phyloP scores from a whole-genome alignment of 176 grass and related monocot species.

The Hordeum marinum region DNA sequence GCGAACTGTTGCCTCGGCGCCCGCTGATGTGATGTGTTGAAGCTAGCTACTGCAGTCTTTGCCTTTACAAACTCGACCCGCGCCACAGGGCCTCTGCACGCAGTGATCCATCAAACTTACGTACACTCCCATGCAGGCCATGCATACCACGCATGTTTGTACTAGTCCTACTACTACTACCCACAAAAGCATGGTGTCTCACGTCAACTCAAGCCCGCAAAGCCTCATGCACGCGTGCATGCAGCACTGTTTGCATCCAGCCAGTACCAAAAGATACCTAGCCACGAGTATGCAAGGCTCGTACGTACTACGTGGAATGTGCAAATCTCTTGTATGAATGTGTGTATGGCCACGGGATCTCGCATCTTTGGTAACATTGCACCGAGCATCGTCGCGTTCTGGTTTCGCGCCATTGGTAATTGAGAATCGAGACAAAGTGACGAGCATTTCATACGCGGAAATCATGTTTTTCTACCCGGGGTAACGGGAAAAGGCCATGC shows the following conservation, averaged over 20 bases:
- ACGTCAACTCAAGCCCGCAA: slow-evolving; percentile 16
- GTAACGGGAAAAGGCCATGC: background rate
- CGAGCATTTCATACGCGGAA: background rate
- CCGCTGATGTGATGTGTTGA: background rate
- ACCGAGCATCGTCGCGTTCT: background rate
- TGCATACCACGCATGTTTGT: background rate
- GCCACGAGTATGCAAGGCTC: background rate
- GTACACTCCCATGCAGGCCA: background rate
- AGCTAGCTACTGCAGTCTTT: background rate
- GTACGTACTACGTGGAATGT: background rate
- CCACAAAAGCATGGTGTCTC: slow-evolving; percentile 4
- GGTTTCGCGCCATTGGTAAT: background rate
- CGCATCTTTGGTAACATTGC: background rate
- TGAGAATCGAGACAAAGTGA: background rate
- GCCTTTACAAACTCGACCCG: background rate
- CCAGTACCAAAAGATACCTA: background rate
- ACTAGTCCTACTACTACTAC: background rate
- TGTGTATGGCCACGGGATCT: background rate
- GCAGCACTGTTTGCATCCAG: background rate
- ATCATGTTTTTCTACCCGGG: background rate
- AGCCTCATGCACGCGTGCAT: background rate
- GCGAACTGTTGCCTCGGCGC: background rate
- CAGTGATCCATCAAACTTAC: background rate
- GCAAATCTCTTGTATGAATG: background rate
- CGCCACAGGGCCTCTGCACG: background rate